A percentile compares a stretch with the other conserved stretches of the same genome.
These are phyloP conservation scores for Fusarium newnesense DNA, from an alignment of 2,329 filamentous ascomycete genomes.

Conservation along the genomic window DNA sequence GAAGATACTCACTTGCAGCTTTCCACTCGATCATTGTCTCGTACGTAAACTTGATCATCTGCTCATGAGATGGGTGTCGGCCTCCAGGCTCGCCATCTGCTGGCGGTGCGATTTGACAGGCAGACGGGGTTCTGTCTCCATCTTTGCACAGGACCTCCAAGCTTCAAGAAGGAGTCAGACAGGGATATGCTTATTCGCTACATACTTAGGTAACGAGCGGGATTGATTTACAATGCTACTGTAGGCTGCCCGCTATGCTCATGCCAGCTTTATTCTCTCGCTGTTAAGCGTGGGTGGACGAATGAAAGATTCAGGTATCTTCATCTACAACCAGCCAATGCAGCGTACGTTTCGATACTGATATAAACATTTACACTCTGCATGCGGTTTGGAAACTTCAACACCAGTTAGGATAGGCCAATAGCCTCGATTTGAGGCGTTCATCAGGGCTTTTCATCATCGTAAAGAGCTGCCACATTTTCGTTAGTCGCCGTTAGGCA, in stretches of 20 bases:
- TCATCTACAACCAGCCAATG: conserved; percentile 6
- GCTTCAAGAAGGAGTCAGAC: conserved; percentile 24
- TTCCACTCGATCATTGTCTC: too few species aligned
- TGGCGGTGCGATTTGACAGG: too few species aligned
- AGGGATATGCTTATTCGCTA: conserved; percentile 24
- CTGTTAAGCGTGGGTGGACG: not conserved
- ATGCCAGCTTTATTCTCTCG: conserved; percentile 16
- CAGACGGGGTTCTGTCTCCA: too few species aligned
- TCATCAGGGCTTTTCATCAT: not conserved
- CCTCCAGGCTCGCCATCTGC: too few species aligned
- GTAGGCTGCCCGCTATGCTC: conserved; percentile 17
- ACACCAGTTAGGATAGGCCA: conserved; percentile 23
- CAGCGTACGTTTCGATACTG: not conserved
- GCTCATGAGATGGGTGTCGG: too few species aligned
- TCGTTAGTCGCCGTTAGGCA: conserved; percentile 22
- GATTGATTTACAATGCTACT: conserved; percentile 26
- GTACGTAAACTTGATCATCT: too few species aligned
- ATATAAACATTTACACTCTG: conserved; percentile 3
- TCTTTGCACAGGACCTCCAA: too few species aligned
- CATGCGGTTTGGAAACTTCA: conserved; percentile 13
- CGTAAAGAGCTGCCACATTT: conserved; percentile 11
- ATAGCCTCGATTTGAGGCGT: conserved; percentile 11
- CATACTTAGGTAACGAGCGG: conserved; percentile 6
- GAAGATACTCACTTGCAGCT: too few species aligned
- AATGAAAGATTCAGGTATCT: conserved; percentile 3